Conservation (phyloP, 2,329 filamentous ascomycete genomes). For the Magnaporthiopsis incrustans region DNA sequence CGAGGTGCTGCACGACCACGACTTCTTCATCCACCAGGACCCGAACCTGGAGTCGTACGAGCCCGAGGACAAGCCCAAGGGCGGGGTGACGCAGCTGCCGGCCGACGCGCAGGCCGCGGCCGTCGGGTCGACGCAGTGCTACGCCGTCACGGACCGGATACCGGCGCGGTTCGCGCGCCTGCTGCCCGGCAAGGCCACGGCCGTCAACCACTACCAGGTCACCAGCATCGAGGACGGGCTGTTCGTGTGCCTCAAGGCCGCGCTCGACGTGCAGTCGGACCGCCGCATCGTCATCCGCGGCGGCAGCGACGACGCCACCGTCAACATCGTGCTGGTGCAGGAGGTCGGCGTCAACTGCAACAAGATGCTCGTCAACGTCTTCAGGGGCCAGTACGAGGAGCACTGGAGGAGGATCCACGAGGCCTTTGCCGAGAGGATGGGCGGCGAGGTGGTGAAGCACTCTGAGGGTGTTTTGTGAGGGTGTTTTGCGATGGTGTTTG, state of each 20-base stretch:
- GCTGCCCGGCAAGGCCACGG: conserved; percentile 2
- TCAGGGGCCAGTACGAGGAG: conserved; percentile 6
- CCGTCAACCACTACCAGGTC: conserved; percentile 7
- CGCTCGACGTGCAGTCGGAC: conserved; percentile 1
- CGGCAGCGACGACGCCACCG: conserved; percentile 2
- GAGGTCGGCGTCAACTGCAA: conserved; percentile 7
- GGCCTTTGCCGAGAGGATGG: conserved; percentile 2
- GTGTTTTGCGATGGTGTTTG: background rate
- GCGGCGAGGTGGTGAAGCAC: conserved; percentile 5
- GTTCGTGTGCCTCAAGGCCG: conserved; percentile 3
- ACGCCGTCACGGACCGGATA: conserved; percentile 6
- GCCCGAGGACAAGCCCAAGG: background rate
- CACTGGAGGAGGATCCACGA: conserved; percentile 7
- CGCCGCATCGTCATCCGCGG: background rate
- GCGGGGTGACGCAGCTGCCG: background rate
- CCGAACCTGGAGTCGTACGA: conserved; percentile 3
- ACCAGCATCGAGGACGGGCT: conserved; percentile 1
- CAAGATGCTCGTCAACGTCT: conserved; percentile 5
- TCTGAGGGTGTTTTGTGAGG: background rate
- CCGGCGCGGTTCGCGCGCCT: conserved; percentile 3
- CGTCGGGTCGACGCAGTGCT: conserved; percentile 4
- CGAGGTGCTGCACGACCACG: conserved; percentile 5
- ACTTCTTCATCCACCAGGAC: conserved; percentile 4
- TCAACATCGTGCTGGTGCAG: background rate
- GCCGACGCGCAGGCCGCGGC: background rate